These are phyloP conservation scores for Phlyctochytrium bullatum DNA, from an alignment of 192 early-diverging fungal genomes.

Conservation along the genomic window DNA sequence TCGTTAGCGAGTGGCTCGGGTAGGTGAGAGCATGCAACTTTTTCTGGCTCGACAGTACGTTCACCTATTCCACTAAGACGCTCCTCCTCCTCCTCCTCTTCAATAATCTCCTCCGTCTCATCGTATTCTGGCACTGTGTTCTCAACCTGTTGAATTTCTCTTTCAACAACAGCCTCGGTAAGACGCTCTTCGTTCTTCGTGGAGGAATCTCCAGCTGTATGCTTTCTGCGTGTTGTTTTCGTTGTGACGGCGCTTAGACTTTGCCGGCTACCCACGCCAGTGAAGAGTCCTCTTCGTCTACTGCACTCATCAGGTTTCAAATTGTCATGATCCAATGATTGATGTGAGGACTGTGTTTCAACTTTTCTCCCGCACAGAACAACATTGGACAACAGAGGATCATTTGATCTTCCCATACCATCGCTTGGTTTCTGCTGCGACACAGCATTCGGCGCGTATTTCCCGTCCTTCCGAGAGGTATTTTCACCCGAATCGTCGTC, in stretches of 20 bases:
- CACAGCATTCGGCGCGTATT: background rate
- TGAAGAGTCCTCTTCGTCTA: background rate
- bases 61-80: background rate
- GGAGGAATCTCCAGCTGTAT: background rate
- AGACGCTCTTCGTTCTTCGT: background rate
- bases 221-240: background rate
- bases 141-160: background rate
- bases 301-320: background rate
- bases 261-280: background rate
- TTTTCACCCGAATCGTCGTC: background rate
- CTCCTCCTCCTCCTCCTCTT: constrained; percentile 19
- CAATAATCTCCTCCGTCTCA: constrained; percentile 5
- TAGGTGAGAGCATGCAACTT: background rate
- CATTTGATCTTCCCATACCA: background rate
- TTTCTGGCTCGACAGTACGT: background rate
- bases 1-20: background rate
- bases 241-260: background rate
- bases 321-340: background rate
- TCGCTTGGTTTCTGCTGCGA: background rate
- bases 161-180: background rate
- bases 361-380: constrained; percentile 30
- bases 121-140: background rate
- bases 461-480: background rate
- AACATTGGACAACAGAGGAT: constrained; percentile 12
- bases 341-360: background rate